phyloP scores from a whole-genome alignment of 2,329 filamentous ascomycete species.

The Penicillium sp. region DNA sequence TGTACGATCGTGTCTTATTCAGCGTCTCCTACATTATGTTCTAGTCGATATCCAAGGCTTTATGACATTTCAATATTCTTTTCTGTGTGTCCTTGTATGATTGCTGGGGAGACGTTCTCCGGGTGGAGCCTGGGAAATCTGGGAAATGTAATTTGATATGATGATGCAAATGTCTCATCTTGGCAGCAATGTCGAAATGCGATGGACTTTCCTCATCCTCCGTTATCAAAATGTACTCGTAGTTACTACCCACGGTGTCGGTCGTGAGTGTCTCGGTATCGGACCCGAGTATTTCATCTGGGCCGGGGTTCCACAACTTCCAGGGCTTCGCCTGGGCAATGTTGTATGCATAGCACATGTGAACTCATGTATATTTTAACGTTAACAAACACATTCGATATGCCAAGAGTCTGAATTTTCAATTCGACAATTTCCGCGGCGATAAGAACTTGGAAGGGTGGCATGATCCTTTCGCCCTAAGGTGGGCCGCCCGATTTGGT shows the following conservation, averaged over 20 bases:
- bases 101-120: neutral
- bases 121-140: neutral
- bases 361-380: neutral
- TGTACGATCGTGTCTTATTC: constrained; percentile 27
- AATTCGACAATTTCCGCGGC: neutral
- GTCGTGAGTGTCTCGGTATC: neutral
- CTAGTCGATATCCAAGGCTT: constrained; percentile 2
- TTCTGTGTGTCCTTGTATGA: neutral
- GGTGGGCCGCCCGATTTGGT: neutral
- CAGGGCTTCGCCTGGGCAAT: neutral
- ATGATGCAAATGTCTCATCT: neutral
- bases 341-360: neutral
- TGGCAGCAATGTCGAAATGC: neutral
- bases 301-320: neutral
- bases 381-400: neutral
- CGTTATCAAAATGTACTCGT: too few species aligned
- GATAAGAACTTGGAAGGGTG: neutral
- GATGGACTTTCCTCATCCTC: too few species aligned
- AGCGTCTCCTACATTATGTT: constrained; percentile 20
- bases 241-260: neutral
- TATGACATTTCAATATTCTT: neutral
- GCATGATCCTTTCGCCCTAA: neutral
- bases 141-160: neutral
- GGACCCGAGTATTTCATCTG: neutral
- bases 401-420: neutral